A percentile compares a stretch with the other conserved stretches of the same genome.
Conservation (phyloP, 2,329 filamentous ascomycete genomes). For the Colletotrichum viniferum region DNA sequence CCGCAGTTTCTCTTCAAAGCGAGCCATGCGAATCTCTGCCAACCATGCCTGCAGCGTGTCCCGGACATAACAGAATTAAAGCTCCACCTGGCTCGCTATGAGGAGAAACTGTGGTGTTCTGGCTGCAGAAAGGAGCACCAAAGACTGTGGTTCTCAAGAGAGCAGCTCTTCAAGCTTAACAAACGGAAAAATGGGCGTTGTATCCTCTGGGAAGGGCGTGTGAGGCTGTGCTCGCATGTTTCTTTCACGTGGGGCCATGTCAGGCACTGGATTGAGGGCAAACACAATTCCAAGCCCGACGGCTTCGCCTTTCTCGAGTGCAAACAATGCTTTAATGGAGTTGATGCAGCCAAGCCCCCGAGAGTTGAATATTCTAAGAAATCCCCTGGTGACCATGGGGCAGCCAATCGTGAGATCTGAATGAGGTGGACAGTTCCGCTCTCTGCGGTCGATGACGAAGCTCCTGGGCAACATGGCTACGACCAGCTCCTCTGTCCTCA, state of each 20-base stretch:
- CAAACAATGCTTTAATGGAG: rapidly evolving
- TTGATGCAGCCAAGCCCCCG: rapidly evolving
- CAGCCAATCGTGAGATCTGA: background rate
- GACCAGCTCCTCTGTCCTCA: background rate
- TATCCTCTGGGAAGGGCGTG: background rate
- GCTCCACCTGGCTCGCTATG: background rate
- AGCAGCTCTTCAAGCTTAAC: background rate
- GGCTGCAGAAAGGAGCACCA: background rate
- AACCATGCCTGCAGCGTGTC: background rate
- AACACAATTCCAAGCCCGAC: background rate
- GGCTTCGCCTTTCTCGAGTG: background rate
- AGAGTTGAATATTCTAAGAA: background rate
- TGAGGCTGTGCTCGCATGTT: background rate
- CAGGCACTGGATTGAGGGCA: background rate
- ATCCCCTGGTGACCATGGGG: too few relatives aligned
- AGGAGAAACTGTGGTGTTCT: background rate
- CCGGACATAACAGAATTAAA: background rate
- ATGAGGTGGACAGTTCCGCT: background rate
- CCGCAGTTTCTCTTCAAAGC: background rate
- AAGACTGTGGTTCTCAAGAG: background rate
- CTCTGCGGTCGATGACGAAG: rapidly evolving
- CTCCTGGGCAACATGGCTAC: rapidly evolving
- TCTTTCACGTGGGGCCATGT: background rate
- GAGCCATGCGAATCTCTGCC: background rate
- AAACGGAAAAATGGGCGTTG: rapidly evolving